Percentiles rank a stretch among this genome's conserved stretches.
Evolutionary conservation across 2,329 filamentous ascomycete genomes (phyloP).

Genomic region (Exophiala xenobiotica): DNA sequence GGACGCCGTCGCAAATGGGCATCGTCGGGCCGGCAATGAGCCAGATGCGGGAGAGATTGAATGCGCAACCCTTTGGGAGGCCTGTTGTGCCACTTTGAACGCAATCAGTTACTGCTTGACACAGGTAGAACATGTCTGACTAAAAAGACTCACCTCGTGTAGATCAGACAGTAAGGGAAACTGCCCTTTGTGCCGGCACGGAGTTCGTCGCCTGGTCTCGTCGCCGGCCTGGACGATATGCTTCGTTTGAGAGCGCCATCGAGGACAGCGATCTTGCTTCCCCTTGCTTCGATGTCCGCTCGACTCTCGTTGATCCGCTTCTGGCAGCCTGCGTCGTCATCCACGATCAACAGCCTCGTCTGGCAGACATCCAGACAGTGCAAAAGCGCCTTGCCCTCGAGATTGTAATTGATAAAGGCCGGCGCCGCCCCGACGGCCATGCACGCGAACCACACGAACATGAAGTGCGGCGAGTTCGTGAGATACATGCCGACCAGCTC

Average conservation of each 20-base stretch:
- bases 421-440: slow-evolving; percentile 67
- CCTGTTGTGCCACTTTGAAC: slow-evolving; percentile 69
- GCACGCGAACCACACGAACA: slow-evolving; percentile 64
- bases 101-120: not conserved
- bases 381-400: slow-evolving; percentile 62
- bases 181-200: slow-evolving; percentile 52
- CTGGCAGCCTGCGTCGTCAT: slow-evolving; percentile 55
- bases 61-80: slow-evolving; percentile 67
- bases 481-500: slow-evolving; percentile 67
- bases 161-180: slow-evolving; percentile 65
- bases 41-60: slow-evolving; percentile 54
- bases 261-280: slow-evolving; percentile 61
- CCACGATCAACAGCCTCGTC: slow-evolving; percentile 59
- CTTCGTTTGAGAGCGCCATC: slow-evolving; percentile 49
- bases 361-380: slow-evolving; percentile 64
- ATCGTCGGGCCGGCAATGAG: slow-evolving; percentile 34
- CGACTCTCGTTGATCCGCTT: slow-evolving; percentile 56
- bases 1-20: slow-evolving; percentile 9
- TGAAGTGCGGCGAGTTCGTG: slow-evolving; percentile 66
- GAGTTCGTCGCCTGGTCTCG: slow-evolving; percentile 56
- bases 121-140: not conserved
- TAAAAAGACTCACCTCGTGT: slow-evolving; percentile 55
- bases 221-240: slow-evolving; percentile 49
- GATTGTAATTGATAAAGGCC: slow-evolving; percentile 66
- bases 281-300: slow-evolving; percentile 46